phyloP scores from a whole-genome alignment of 148 eudicot genomes.

The Agrostemma githago region DNA sequence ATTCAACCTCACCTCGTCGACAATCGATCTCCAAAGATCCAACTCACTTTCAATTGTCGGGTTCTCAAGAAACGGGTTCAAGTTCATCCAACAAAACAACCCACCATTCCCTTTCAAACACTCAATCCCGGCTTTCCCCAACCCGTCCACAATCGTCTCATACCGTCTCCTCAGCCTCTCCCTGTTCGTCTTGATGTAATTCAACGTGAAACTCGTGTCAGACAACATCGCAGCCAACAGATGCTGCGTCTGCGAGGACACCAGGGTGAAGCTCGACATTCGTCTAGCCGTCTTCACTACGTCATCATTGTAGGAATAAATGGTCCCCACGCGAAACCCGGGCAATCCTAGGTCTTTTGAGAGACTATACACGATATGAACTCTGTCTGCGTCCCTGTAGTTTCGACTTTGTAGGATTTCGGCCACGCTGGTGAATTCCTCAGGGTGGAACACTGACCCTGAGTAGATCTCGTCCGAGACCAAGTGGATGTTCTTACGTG shows the following conservation, averaged over 20 bases:
- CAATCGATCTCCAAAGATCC: constrained; percentile 46
- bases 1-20: constrained; percentile 60
- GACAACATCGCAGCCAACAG: constrained; percentile 67
- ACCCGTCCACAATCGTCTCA: constrained; percentile 53
- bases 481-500: constrained; percentile 63
- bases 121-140: constrained; percentile 50
- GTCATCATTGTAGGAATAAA: constrained; percentile 77
- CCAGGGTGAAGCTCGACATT: constrained; percentile 85
- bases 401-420: constrained; percentile 46
- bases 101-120: constrained; percentile 82
- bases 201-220: constrained; percentile 44
- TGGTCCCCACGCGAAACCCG: constrained; percentile 79
- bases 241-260: constrained; percentile 86
- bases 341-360: constrained; percentile 91
- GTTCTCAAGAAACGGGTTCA: constrained; percentile 47
- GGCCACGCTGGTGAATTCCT: constrained; percentile 68
- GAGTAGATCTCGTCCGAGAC: constrained; percentile 93
- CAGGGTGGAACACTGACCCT: constrained; percentile 58
- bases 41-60: constrained; percentile 52
- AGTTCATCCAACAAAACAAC: constrained; percentile 79
- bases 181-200: constrained; percentile 52
- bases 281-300: constrained; percentile 84
- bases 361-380: constrained; percentile 84
- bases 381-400: constrained; percentile 49
- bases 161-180: constrained; percentile 59